Evolutionary conservation across 2,329 filamentous ascomycete genomes (phyloP).

Genomic region (Aspergillus intermedius): DNA sequence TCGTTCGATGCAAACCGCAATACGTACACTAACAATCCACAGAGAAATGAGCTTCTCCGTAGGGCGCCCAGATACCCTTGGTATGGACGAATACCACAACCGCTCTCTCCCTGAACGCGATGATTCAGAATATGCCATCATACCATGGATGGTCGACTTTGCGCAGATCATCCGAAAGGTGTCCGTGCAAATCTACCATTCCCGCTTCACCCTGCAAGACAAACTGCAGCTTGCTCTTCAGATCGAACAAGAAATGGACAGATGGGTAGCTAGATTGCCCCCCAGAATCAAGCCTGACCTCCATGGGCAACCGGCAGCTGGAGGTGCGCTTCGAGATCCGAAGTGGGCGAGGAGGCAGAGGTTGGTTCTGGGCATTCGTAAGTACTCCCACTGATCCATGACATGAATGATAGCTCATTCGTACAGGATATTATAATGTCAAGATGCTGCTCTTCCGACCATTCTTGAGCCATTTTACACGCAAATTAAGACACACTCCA

Average conservation of each 20-base stretch:
- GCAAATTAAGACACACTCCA: conserved; percentile 20
- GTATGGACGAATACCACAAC: conserved; percentile 46
- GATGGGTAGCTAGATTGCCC: conserved; percentile 30
- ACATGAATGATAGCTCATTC: background rate
- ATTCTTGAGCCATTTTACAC: conserved; percentile 27
- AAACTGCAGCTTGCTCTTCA: conserved; percentile 30
- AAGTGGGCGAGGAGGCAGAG: conserved; percentile 34
- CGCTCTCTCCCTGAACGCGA: conserved; percentile 33
- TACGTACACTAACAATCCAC: background rate
- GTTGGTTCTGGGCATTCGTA: conserved; percentile 35
- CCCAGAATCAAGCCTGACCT: conserved; percentile 27
- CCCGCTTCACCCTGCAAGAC: conserved; percentile 26
- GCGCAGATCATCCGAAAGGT: conserved; percentile 36
- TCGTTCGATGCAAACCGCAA: background rate
- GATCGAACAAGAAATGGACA: conserved; percentile 32
- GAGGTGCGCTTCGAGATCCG: conserved; percentile 27
- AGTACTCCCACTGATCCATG: conserved; percentile 5
- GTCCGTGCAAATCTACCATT: conserved; percentile 36
- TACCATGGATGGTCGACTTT: conserved; percentile 37
- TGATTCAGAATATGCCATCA: conserved; percentile 32
- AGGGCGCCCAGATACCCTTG: conserved; percentile 44
- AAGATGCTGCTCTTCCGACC: conserved; percentile 36
- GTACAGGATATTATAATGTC: conserved; percentile 34
- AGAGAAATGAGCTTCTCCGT: conserved; percentile 46
- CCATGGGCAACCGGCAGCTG: conserved; percentile 13